These are phyloP conservation scores for Pseudozyma sp. DNA, from an alignment of 1,284 basidiomycete genomes.

Conservation along the genomic window DNA sequence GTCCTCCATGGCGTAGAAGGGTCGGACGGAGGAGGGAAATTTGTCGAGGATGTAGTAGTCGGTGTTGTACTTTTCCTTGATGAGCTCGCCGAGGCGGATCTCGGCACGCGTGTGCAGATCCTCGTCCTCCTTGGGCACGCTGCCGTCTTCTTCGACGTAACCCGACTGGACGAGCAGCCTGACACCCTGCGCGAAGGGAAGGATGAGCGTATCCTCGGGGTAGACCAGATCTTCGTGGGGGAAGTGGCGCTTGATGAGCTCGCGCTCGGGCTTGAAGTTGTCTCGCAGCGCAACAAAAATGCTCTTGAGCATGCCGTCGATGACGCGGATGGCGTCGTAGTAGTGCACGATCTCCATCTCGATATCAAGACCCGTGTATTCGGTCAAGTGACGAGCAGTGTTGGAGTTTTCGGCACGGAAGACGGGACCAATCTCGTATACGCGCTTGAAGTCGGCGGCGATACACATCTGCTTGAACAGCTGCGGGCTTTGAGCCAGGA, in stretches of 20 bases:
- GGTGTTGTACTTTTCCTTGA: conserved; percentile 91
- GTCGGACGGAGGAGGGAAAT: conserved; percentile 79
- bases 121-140: conserved; percentile 58
- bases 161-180: conserved; percentile 73
- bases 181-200: conserved; percentile 88
- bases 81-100: conserved; percentile 86
- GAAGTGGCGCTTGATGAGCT: conserved; percentile 55
- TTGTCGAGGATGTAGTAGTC: conserved; percentile 73
- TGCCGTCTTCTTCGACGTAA: conserved; percentile 61
- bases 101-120: conserved; percentile 85
- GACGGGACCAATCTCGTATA: conserved; percentile 67
- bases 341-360: conserved; percentile 66
- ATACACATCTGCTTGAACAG: conserved; percentile 68
- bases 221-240: conserved; percentile 65
- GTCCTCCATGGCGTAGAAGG: conserved; percentile 84
- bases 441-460: conserved; percentile 60
- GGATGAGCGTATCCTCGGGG: conserved; percentile 69
- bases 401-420: conserved; percentile 67
- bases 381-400: conserved; percentile 65
- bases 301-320: conserved; percentile 64
- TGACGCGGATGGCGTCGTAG: conserved; percentile 63
- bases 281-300: conserved; percentile 54
- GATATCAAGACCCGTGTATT: conserved; percentile 65
- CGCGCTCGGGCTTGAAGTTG: conserved; percentile 48
- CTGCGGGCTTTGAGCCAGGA: conserved; percentile 64